Base-by-base conservation (phyloP, 208 protist genomes). In the Naegleria lovaniensis region DNA sequence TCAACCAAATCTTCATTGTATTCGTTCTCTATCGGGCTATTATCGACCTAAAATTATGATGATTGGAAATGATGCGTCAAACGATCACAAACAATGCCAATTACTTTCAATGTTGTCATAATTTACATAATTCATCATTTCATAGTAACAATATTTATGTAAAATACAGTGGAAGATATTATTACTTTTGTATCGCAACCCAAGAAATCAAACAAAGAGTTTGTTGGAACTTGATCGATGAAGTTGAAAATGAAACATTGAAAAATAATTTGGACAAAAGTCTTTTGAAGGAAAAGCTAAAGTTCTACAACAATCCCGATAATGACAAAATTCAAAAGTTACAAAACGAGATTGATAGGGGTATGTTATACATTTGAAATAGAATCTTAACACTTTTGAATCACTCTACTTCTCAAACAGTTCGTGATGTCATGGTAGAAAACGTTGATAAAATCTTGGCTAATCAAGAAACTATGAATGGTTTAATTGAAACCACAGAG, bases 171-270 rank as follows among this genome's bases (percentile, higher is more conserved):
- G 67, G 67, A 36, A 79, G 29, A 79, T 79, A 79, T 79, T 79
- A 79, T 79, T 79, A 36, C 25, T 79, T 79, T 79, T 79, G 67
- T 36, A 36, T 79, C 7, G 67, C 67, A 36, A 79, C 67, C 7
- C 67, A 79, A 79, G 67, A 79, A 36, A 79, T 79, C 29, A 79
- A 79, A 79, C 67, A 79, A 79, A 79, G 67, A 79, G 29, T 79
- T 79, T 36, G 25, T 36, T 79, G 67, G 67, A 79, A 33, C n/a
- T 79, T 79, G 16, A 79, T 79, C 7, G 67, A 79, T 36, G 67
- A 79, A 79, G 67, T 79, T 79, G 67, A 79, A 79, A 79, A 36
- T 79, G 67, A 79, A 79, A 79, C 67, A 29, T 79, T 79, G 29
- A 79, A 79, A 33, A 79, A 79, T 36, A 29, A 29, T 36, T 13